Evolutionary conservation across 1,284 basidiomycete genomes (phyloP).

Genomic region (Meira miltonrushii): DNA sequence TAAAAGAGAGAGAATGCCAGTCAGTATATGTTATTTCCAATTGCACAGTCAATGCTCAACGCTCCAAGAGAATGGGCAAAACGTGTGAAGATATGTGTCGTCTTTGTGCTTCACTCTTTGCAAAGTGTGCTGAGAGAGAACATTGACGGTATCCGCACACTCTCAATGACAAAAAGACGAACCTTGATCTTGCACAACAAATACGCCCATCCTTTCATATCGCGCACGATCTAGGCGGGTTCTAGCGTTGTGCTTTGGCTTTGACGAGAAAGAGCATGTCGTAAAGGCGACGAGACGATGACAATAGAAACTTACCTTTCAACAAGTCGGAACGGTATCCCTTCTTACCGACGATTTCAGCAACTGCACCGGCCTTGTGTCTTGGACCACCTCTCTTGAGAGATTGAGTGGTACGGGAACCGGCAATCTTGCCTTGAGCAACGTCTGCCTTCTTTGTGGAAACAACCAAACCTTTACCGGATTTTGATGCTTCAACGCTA

Average conservation of each 20-base stretch:
- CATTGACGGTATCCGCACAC: neutral
- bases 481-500: slow-evolving; percentile 32
- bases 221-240: slow-evolving; percentile 40
- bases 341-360: slow-evolving; percentile 45
- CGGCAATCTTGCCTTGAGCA: slow-evolving; percentile 27
- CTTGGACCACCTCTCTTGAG: slow-evolving; percentile 41
- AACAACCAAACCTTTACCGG: slow-evolving; percentile 39
- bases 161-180: neutral
- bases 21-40: neutral
- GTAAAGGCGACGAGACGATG: neutral
- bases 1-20: neutral
- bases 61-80: neutral
- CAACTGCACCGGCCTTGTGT: slow-evolving; percentile 41
- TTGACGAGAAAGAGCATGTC: neutral
- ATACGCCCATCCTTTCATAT: slow-evolving; percentile 50
- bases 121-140: neutral
- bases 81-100: neutral
- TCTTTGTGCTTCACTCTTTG: neutral
- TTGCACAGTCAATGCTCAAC: neutral
- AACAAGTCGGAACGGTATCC: slow-evolving; percentile 49
- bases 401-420: slow-evolving; percentile 16
- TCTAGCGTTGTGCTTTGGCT: slow-evolving; percentile 47
- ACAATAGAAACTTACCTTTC: slow-evolving; percentile 40
- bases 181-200: slow-evolving; percentile 44
- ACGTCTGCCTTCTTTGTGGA: slow-evolving; percentile 48